phyloP scores from a whole-genome alignment of 2,329 filamentous ascomycete genomes.

The Tolypocladium guangdongense region DNA sequence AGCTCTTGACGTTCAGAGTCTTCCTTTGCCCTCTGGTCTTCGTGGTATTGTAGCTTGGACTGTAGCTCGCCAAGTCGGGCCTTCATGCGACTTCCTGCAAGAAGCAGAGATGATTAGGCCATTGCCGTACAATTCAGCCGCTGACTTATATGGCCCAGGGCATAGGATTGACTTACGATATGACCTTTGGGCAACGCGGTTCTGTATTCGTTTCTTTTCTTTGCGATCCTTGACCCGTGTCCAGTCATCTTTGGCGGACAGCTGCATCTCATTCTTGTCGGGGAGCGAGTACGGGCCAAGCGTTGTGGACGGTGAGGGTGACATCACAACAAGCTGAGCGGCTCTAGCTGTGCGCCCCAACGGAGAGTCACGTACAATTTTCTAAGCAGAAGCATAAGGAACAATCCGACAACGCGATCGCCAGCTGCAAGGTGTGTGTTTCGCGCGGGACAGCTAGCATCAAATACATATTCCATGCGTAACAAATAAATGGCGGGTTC shows the following conservation, averaged over 20 bases:
- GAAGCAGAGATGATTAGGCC: neutral
- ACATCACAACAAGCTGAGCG: neutral
- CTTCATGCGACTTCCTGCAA: neutral
- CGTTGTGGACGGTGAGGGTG: neutral
- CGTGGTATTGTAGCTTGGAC: neutral
- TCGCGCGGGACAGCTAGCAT: neutral
- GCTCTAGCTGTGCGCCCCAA: neutral
- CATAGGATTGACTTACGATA: neutral
- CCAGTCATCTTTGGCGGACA: constrained; percentile 6
- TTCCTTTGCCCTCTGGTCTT: neutral
- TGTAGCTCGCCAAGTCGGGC: neutral
- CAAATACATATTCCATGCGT: neutral
- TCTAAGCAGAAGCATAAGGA: neutral
- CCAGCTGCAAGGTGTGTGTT: neutral
- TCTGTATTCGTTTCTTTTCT: constrained; percentile 8
- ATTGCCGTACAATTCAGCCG: neutral
- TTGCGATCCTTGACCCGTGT: constrained; percentile 5
- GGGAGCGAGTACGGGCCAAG: neutral
- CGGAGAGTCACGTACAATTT: neutral
- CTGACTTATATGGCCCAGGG: neutral
- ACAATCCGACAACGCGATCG: neutral
- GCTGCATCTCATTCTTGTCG: neutral
- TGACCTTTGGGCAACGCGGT: constrained; percentile 7
- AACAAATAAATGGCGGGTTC: neutral
- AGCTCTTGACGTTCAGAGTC: neutral